Conservation (phyloP, 371 early-diverging fungal species). For the Actinomortierella ambigua region DNA sequence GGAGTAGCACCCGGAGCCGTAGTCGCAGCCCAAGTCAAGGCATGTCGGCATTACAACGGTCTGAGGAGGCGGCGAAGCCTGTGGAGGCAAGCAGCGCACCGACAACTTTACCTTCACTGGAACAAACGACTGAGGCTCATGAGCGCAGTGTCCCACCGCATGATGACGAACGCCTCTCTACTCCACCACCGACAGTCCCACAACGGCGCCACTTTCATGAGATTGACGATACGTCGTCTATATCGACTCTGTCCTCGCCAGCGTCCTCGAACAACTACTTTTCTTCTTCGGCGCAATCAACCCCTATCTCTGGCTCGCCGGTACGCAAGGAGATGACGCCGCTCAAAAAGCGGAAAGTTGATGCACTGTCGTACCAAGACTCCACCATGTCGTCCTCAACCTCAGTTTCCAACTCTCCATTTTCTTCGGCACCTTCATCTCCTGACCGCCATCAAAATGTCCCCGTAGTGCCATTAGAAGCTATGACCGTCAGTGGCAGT, state of each 20-base stretch:
- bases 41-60: no score
- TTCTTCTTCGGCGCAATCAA: slow-evolving; percentile 21
- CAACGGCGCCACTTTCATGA: slow-evolving; percentile 18
- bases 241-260: slow-evolving; percentile 38
- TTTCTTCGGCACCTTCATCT: slow-evolving; percentile 7
- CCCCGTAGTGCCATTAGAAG: not conserved
- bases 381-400: slow-evolving; percentile 19
- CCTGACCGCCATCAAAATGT: not conserved
- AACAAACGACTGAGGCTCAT: not conserved
- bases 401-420: slow-evolving; percentile 23
- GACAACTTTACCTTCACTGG: not conserved
- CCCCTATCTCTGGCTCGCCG: slow-evolving; percentile 10
- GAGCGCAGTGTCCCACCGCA: slow-evolving; percentile 1
- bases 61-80: not conserved
- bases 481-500: not conserved
- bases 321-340: slow-evolving; percentile 11
- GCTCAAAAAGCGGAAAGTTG: slow-evolving; percentile 19
- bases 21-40: not conserved
- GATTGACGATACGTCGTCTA: slow-evolving; percentile 29
- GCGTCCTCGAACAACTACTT: slow-evolving; percentile 14
- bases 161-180: not conserved
- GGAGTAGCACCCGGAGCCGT: slow-evolving; percentile 4
- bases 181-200: slow-evolving; percentile 7
- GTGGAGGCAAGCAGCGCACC: not conserved
- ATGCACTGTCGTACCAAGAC: slow-evolving; percentile 12